Conservation (phyloP, 2,329 filamentous ascomycete species). For the Trichoderma afroharzianum region DNA sequence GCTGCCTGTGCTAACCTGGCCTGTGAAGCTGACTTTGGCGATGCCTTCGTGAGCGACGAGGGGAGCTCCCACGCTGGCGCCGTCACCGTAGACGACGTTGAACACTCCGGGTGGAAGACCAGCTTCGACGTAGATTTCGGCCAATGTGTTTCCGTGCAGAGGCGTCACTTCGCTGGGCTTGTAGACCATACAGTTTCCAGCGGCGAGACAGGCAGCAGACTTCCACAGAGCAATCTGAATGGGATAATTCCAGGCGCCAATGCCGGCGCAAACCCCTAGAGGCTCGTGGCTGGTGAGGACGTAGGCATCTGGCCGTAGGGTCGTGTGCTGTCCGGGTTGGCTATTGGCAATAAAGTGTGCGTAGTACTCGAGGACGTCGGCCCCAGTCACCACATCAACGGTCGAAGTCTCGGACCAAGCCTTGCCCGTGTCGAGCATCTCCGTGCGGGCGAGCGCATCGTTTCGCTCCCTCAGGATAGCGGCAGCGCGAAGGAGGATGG, state of each 20-base stretch:
- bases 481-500: constrained; percentile 75
- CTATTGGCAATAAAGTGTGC: constrained; percentile 76
- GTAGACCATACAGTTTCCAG: constrained; percentile 87
- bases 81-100: constrained; percentile 80
- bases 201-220: constrained; percentile 77
- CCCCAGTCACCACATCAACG: constrained; percentile 78
- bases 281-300: constrained; percentile 80
- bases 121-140: constrained; percentile 72
- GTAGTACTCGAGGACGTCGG: constrained; percentile 83
- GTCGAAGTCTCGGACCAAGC: constrained; percentile 79
- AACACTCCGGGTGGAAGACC: constrained; percentile 80
- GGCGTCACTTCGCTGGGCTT: constrained; percentile 87
- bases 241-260: constrained; percentile 90
- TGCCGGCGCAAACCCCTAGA: constrained; percentile 79
- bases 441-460: constrained; percentile 72
- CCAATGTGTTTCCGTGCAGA: constrained; percentile 73
- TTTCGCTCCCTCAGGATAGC: constrained; percentile 70
- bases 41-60: constrained; percentile 69
- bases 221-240: constrained; percentile 91
- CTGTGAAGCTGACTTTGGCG: constrained; percentile 86
- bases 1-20: constrained; percentile 77
- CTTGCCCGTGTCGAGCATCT: constrained; percentile 85
- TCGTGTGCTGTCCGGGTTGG: constrained; percentile 74
- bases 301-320: constrained; percentile 71
- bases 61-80: constrained; percentile 66